Evolutionary conservation across 495 filamentous ascomycete species (phyloP), one percentile per base, ranked within the genome.

Genomic region (Delitschia confertaspora): DNA sequence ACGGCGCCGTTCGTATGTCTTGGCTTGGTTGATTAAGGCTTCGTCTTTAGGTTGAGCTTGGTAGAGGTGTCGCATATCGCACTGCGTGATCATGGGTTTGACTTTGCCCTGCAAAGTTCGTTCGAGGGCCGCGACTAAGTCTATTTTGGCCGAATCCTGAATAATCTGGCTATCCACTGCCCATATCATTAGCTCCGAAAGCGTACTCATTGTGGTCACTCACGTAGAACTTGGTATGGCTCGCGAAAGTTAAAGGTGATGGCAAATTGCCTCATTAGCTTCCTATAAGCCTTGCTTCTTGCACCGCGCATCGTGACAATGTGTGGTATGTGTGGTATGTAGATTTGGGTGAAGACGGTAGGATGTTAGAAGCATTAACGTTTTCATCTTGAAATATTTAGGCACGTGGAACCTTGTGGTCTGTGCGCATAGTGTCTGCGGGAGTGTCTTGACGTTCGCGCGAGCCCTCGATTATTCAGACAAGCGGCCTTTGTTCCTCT

Each of bases 221-320:
- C 68, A 84, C 80, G 32, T 1, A 54, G 45, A 11, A 49, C 50
- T 34, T 55, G 41, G 31, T 55, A 55, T 3, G 42, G 35, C 27
- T 88, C 83, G 42, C 88, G 84, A 62, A 94, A 95, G 17, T 81
- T 80, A 51, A 88, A 93, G 34, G 71, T 75, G 47, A 86, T 68
- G 56, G 76, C 75, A 76, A 87, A 96, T 57, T 88, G 78, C 53
- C 84, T 77, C 87, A 99, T 95, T 45, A 95, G 74, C 78, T 93
- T 93, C 58, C 85, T 80, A 65, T 96, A 98, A 61, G 87, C 83
- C 69, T 95, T 98, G 5, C 83, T 80, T 49, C 91, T 79, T 64
- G 95, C 95, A 45, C 85, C 88, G 58, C 83, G 76, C 86, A 93
- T 93, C 48, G 60, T 75, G 49, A 19, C 6, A 29, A 20, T 8